phyloP scores from a whole-genome alignment of 1,139 yeast genomes.

The Kurtzmaniella natalensis region DNA sequence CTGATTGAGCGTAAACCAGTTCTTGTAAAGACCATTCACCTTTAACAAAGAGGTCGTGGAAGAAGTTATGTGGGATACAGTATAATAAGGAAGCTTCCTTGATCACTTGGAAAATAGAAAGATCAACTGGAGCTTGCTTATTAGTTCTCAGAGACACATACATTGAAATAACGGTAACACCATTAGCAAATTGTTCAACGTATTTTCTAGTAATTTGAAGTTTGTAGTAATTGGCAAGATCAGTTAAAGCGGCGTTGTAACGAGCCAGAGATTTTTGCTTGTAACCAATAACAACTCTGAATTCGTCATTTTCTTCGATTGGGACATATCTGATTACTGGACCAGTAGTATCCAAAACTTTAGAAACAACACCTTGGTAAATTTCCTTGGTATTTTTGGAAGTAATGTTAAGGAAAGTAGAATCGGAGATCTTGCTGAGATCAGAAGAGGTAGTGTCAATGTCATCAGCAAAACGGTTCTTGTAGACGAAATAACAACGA shows the following conservation, averaged over 20 bases:
- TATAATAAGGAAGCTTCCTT: conserved; percentile 92
- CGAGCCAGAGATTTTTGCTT: conserved; percentile 81
- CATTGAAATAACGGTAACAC: conserved; percentile 80
- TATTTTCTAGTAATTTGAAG: conserved; percentile 83
- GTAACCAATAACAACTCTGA: conserved; percentile 85
- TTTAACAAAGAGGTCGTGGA: conserved; percentile 67
- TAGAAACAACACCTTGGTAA: conserved; percentile 67
- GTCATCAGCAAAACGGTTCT: conserved; percentile 52
- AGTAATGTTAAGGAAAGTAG: conserved; percentile 74
- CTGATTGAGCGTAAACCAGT: conserved; percentile 90
- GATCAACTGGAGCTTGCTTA: conserved; percentile 48
- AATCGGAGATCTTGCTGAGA: conserved; percentile 61
- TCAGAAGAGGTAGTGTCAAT: conserved; percentile 39
- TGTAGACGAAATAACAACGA: conserved; percentile 83
- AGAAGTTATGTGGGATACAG: conserved; percentile 84
- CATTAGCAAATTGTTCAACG: conserved; percentile 91
- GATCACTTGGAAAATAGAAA: conserved; percentile 84
- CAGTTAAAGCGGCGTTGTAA: conserved; percentile 83
- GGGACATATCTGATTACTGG: conserved; percentile 90
- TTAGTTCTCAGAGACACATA: conserved; percentile 61
- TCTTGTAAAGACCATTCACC: conserved; percentile 90
- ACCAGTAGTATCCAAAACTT: conserved; percentile 76
- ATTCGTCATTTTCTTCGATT: conserved; percentile 71
- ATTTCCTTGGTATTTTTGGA: conserved; percentile 73
- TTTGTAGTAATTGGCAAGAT: conserved; percentile 86